phyloP scores from a whole-genome alignment of 2,329 filamentous ascomycete genomes.

The Fusarium paranaense region DNA sequence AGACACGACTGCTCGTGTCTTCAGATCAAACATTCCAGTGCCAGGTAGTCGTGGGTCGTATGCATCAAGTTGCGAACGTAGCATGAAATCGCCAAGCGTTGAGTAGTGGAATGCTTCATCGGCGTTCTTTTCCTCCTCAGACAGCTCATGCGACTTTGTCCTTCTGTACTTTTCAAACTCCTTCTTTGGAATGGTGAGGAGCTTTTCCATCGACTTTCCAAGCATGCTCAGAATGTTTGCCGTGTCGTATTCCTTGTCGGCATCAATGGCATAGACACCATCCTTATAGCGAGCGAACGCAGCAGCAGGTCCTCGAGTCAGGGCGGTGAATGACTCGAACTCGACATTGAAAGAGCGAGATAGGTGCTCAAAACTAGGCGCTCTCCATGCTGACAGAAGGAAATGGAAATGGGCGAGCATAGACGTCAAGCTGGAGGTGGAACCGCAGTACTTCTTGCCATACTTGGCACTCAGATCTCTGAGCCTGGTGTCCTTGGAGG shows the following conservation, averaged over 20 bases:
- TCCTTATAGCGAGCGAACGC: conserved; percentile 86
- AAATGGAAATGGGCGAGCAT: conserved; percentile 93
- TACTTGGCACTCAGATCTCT: conserved; percentile 74
- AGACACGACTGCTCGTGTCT: conserved; percentile 90
- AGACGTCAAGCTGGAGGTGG: conserved; percentile 95
- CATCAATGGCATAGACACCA: conserved; percentile 92
- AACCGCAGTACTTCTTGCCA: conserved; percentile 87
- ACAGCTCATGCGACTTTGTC: conserved; percentile 73
- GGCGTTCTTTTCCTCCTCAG: conserved; percentile 76
- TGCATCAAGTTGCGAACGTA: conserved; percentile 95
- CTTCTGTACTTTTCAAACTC: conserved; percentile 89
- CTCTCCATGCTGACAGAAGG: conserved; percentile 85
- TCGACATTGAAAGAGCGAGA: conserved; percentile 75
- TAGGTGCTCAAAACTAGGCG: conserved; percentile 73
- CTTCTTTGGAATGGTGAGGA: conserved; percentile 84
- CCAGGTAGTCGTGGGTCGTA: conserved; percentile 88
- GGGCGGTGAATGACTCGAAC: conserved; percentile 74
- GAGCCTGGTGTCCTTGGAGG: conserved; percentile 83
- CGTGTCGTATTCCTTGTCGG: conserved; percentile 90
- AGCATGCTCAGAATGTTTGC: conserved; percentile 91
- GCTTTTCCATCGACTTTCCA: conserved; percentile 96
- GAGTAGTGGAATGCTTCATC: conserved; percentile 90
- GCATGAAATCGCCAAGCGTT: conserved; percentile 85
- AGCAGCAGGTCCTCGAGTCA: conserved; percentile 79
- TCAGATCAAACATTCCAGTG: conserved; percentile 94